phyloP scores from a whole-genome alignment of 306 rosid species.

The Acacia melanoxylon region DNA sequence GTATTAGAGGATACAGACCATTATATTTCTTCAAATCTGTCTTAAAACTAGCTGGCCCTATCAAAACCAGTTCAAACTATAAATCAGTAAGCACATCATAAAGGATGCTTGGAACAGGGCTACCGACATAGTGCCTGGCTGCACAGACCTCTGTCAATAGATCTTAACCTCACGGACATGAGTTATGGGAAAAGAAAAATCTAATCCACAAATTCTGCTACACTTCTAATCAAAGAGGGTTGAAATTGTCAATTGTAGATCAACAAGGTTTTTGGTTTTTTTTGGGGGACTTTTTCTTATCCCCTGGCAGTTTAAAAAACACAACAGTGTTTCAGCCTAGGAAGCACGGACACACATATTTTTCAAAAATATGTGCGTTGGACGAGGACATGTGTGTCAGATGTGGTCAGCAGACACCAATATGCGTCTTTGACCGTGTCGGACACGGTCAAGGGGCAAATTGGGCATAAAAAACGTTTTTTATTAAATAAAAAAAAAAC shows the following conservation, averaged over 20 bases:
- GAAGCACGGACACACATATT: too few species aligned
- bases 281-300: neutral
- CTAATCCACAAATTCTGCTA: neutral
- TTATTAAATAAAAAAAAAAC: too few species aligned
- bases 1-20: too few species aligned
- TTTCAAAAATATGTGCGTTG: too few species aligned
- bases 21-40: too few species aligned
- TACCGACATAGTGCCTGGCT: neutral
- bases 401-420: too few species aligned
- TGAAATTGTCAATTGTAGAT: neutral
- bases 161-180: neutral
- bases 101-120: neutral
- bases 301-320: neutral
- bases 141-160: neutral
- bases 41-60: too few species aligned
- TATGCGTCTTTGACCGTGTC: too few species aligned
- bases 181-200: neutral
- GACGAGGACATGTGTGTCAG: too few species aligned
- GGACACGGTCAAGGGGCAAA: too few species aligned
- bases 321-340: neutral
- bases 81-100: neutral
- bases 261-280: neutral
- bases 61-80: constrained; percentile 1
- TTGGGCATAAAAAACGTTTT: too few species aligned
- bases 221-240: neutral